Conservation (phyloP, 106 monocot species). For the Hemerocallis citrina region DNA sequence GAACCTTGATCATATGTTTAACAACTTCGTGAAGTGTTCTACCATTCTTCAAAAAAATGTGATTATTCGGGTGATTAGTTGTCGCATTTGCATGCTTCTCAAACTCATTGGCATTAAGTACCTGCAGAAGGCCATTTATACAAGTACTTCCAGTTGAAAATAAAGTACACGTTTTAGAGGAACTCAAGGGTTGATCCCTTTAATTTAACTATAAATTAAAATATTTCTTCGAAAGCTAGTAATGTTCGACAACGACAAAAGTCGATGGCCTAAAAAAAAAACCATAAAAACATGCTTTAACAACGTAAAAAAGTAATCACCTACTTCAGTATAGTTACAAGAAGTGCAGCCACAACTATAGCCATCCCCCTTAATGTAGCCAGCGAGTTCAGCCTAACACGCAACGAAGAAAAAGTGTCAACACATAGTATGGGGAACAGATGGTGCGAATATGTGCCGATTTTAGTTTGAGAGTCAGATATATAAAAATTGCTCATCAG, state of each 20-base stretch:
- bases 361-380: slow-evolving; percentile 14
- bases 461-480: background rate
- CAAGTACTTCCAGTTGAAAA: background rate
- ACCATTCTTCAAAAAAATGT: slow-evolving; percentile 27
- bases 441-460: too few species aligned
- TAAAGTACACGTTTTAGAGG: too few species aligned
- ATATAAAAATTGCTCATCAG: background rate
- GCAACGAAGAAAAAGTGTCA: background rate
- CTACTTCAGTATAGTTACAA: slow-evolving; percentile 19
- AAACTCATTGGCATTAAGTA: slow-evolving; percentile 21
- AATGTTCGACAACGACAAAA: too few species aligned
- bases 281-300: background rate
- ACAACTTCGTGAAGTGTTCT: slow-evolving; percentile 17
- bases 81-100: slow-evolving; percentile 28
- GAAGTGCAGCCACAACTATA: slow-evolving; percentile 27
- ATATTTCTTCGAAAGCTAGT: too few species aligned
- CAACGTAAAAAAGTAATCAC: background rate
- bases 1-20: background rate
- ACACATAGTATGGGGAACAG: background rate
- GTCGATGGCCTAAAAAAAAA: background rate
- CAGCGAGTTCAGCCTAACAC: slow-evolving; percentile 17
- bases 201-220: too few species aligned
- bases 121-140: slow-evolving; percentile 5
- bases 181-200: too few species aligned
- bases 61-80: slow-evolving; percentile 19